Evolutionary conservation across 495 filamentous ascomycete genomes (phyloP), one percentile per base, ranked within the genome.

Genomic region (Aspergillus biplanus): DNA sequence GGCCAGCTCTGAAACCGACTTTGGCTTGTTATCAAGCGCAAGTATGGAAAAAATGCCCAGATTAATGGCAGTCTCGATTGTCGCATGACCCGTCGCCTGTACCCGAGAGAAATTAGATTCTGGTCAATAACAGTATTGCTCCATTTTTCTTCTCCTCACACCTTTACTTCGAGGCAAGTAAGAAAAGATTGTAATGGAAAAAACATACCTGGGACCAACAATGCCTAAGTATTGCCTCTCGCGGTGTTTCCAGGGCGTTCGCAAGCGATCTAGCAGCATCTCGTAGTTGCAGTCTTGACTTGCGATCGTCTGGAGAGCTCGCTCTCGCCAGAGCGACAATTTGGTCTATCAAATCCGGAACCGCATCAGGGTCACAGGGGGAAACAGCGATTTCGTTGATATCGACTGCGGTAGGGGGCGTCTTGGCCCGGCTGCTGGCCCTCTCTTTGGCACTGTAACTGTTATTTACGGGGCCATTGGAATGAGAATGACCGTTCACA

Each of bases 181-280:
- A 27, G 21, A 27, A 27, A 2, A 27, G 21, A 27, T 27, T 27
- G 21, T 27, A 27, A 27, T 27, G 21, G 21, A 27, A 44, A 44
- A 44, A 44, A 44, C n/a, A 46, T 48, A 73, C 73, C 65, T 74
- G 60, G 13, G 72, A 67, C 73, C 73, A 76, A 64, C 69, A 68
- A 56, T 68, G 62, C 32, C 69, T 56, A 46, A 76, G 61, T 56
- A 76, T 76, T 6, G 70, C 65, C 53, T 76, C 73, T 31, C 69
- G 69, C 32, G 73, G 73, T 15, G 71, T 76, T 47, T 76, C 70
- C 35, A 76, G 64, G 7, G 72, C 72, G 46, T 69, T 60, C 21
- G 61, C 57, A 2, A 73, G 59, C 4, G 69, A 66, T 16, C 69
- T 62, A 12, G 65, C 69, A 11, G 59, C 35, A 27, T 71, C 69